A percentile compares a stretch with the other conserved stretches of the same genome.
Conservation (phyloP, 106 monocot genomes). For the Posidonia australis region DNA sequence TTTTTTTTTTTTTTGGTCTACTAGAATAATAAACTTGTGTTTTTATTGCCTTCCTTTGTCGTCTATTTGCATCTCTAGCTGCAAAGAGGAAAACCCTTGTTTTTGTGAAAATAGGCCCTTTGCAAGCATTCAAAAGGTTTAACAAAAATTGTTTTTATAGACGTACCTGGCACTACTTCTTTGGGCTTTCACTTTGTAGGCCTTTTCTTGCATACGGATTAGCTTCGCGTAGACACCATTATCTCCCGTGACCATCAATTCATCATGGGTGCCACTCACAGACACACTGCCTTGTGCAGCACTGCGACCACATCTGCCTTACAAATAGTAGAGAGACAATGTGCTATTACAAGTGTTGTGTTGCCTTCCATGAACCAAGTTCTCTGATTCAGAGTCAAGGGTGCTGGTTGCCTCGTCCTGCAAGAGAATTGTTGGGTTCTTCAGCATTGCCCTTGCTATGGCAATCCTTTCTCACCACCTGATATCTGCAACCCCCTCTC, state of each 20-base stretch:
- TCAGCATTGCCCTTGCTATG: slow-evolving; percentile 94
- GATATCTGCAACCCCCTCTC: slow-evolving; percentile 90
- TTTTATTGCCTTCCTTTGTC: no score
- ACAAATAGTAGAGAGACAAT: slow-evolving; percentile 87
- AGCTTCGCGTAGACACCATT: slow-evolving; percentile 69
- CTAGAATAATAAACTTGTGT: no score
- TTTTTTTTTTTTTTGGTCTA: no score
- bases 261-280: slow-evolving; percentile 81
- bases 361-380: slow-evolving; percentile 95
- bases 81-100: no score
- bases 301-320: slow-evolving; percentile 83
- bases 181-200: slow-evolving; percentile 62
- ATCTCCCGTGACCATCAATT: slow-evolving; percentile 71
- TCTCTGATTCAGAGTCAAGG: slow-evolving; percentile 92
- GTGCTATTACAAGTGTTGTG: slow-evolving; percentile 96
- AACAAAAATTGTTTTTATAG: neutral
- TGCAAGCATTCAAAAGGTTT: no score
- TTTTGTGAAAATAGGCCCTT: no score
- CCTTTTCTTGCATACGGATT: slow-evolving; percentile 82
- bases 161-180: slow-evolving; percentile 51
- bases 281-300: slow-evolving; percentile 59
- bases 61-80: no score
- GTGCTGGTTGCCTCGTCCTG: slow-evolving; percentile 96
- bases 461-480: slow-evolving; percentile 96
- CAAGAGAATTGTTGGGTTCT: slow-evolving; percentile 87